A percentile compares a stretch with the other conserved stretches of the same genome.
These are phyloP conservation scores for Fomitopsis palustris DNA, from an alignment of 1,284 basidiomycete genomes.

Conservation along the genomic window DNA sequence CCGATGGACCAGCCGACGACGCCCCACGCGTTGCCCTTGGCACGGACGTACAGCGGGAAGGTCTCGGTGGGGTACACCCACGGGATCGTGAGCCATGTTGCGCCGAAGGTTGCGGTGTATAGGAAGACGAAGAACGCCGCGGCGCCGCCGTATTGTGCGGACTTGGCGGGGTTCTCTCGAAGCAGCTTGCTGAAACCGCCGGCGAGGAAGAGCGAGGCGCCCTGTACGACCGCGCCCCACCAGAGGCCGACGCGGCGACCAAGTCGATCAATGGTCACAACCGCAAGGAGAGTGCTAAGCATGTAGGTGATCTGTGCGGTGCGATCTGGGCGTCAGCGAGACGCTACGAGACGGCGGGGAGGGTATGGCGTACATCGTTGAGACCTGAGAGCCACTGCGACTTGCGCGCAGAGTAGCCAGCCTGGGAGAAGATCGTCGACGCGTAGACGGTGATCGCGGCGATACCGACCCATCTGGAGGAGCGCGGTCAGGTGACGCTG, in stretches of 20 bases:
- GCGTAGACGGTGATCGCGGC: slow-evolving; percentile 50
- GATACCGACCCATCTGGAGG: slow-evolving; percentile 42
- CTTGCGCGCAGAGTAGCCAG: slow-evolving; percentile 42
- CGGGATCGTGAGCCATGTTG: slow-evolving; percentile 59
- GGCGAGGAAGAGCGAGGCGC: slow-evolving; percentile 39
- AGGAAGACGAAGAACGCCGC: slow-evolving; percentile 47
- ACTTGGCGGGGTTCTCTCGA: slow-evolving; percentile 40
- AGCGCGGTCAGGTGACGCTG: background rate
- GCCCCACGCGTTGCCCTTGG: slow-evolving; percentile 54
- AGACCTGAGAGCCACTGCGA: slow-evolving; percentile 45
- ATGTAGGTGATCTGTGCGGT: slow-evolving; percentile 27
- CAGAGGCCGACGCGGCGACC: slow-evolving; percentile 45
- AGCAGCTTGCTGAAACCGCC: slow-evolving; percentile 42
- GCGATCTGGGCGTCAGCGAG: background rate
- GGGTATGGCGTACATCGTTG: slow-evolving; percentile 36
- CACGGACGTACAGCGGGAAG: slow-evolving; percentile 62
- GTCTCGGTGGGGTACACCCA: slow-evolving; percentile 44
- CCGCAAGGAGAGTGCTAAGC: slow-evolving; percentile 41
- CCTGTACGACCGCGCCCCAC: slow-evolving; percentile 39
- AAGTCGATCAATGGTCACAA: slow-evolving; percentile 45
- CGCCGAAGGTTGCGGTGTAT: slow-evolving; percentile 45
- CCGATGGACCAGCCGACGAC: slow-evolving; percentile 51
- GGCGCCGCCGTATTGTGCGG: slow-evolving; percentile 41
- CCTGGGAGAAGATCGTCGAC: slow-evolving; percentile 45
- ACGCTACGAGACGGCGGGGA: background rate